phyloP scores from a whole-genome alignment of 768 basidiomycete genomes.

The Suillus decipiens region DNA sequence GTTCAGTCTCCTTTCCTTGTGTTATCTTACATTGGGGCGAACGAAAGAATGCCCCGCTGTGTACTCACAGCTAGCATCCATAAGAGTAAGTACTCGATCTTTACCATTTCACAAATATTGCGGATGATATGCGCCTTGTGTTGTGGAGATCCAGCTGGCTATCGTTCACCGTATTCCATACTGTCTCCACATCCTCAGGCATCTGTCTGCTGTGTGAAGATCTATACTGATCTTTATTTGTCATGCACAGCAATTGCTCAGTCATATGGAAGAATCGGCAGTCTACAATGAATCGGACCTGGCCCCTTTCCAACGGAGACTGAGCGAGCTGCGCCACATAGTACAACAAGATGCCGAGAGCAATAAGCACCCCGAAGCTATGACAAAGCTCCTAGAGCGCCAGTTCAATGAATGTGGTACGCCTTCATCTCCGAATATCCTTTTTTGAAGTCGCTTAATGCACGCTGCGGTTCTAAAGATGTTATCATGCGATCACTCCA shows the following conservation, averaged over 20 bases:
- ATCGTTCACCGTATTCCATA: conserved; percentile 19
- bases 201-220: neutral
- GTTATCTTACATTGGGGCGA: conserved; percentile 98
- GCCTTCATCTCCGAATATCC: conserved; percentile 32
- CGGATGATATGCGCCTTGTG: neutral
- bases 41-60: conserved; percentile 92
- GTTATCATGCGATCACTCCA: conserved; percentile 75
- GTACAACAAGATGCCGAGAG: conserved; percentile 80
- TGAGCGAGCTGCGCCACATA: conserved; percentile 82
- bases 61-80: conserved; percentile 94
- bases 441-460: conserved; percentile 8
- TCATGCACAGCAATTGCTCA: conserved; percentile 77
- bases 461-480: conserved; percentile 46
- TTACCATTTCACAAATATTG: neutral
- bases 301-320: conserved; percentile 79
- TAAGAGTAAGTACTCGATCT: conserved; percentile 71
- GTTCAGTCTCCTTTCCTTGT: conserved; percentile 91
- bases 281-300: conserved; percentile 93
- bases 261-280: conserved; percentile 94
- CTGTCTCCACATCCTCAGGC: conserved; percentile 15
- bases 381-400: conserved; percentile 86
- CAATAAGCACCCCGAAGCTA: conserved; percentile 80
- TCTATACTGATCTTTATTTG: conserved; percentile 22
- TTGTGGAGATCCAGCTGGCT: neutral
- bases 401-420: conserved; percentile 91